Conservation (phyloP, 352 stramenopile genomes). For the Lagenidium sp. region DNA sequence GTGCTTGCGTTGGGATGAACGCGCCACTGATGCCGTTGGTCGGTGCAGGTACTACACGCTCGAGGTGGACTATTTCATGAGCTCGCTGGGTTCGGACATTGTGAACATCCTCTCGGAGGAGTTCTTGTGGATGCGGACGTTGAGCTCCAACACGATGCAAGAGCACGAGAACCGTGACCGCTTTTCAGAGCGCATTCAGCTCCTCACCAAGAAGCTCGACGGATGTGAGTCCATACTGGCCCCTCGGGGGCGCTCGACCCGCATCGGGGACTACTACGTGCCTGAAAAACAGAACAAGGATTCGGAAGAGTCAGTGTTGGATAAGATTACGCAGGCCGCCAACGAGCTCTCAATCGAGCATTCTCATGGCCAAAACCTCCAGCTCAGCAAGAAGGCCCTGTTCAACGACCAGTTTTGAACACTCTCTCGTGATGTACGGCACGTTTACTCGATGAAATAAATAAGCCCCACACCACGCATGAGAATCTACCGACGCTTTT, state of each 20-base stretch:
- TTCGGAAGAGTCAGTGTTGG: slow-evolving; percentile 65
- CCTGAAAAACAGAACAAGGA: slow-evolving; percentile 77
- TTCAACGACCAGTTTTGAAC: slow-evolving; percentile 76
- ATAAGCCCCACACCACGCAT: slow-evolving; percentile 2
- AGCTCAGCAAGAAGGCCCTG: slow-evolving; percentile 75
- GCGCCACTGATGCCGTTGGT: neutral
- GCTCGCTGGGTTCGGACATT: slow-evolving; percentile 82
- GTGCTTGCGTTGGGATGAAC: too few species aligned
- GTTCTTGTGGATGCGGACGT: slow-evolving; percentile 89
- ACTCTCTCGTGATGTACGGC: neutral
- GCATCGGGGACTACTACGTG: slow-evolving; percentile 83
- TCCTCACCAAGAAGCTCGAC: slow-evolving; percentile 80
- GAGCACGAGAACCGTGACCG: slow-evolving; percentile 86
- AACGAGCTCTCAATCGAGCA: slow-evolving; percentile 85
- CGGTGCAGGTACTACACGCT: slow-evolving; percentile 87
- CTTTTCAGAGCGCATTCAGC: slow-evolving; percentile 85
- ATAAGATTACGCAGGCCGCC: slow-evolving; percentile 81
- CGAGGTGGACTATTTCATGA: slow-evolving; percentile 97
- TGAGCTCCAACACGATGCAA: slow-evolving; percentile 87
- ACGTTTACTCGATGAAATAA: neutral
- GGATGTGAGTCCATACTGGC: slow-evolving; percentile 56
- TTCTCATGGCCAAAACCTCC: slow-evolving; percentile 67
- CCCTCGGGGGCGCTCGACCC: slow-evolving; percentile 43
- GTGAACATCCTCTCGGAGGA: slow-evolving; percentile 91
- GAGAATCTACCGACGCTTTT: slow-evolving; percentile 32